phyloP scores from a whole-genome alignment of 129 eudicot genomes.

The Flaveria brownii region DNA sequence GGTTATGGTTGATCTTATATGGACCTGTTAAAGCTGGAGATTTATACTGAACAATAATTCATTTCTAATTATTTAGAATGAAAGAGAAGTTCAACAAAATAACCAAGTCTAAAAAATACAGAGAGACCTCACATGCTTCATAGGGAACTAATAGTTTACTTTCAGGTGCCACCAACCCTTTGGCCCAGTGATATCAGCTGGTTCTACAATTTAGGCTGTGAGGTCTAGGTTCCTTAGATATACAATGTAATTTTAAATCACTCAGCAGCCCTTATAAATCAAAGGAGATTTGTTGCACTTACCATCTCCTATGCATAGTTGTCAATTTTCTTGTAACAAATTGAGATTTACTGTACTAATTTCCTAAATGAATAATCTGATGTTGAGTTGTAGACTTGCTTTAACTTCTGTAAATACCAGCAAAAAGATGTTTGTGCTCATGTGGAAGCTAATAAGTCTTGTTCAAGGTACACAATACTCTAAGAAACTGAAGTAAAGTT shows the following conservation, averaged over 20 bases:
- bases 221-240: constrained; percentile 3
- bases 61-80: constrained; percentile 28
- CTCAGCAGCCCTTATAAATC: too few species aligned
- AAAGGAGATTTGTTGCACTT: too few species aligned
- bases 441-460: constrained; percentile 2
- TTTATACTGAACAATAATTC: background rate
- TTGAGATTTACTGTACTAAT: too few species aligned
- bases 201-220: constrained; percentile 2
- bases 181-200: background rate
- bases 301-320: too few species aligned
- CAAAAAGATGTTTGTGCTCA: constrained; percentile 1
- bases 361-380: too few species aligned
- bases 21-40: constrained; percentile 2
- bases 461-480: too few species aligned
- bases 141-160: background rate
- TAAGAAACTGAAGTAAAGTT: too few species aligned
- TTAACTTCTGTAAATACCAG: background rate
- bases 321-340: too few species aligned
- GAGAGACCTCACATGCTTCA: too few species aligned
- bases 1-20: constrained; percentile 17
- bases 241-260: too few species aligned
- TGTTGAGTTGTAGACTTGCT: too few species aligned
- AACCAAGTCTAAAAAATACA: too few species aligned
- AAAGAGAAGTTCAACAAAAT: constrained; percentile 6
- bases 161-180: constrained; percentile 3